A percentile compares a stretch with the other conserved stretches of the same genome.
Conservation (phyloP, 2,329 filamentous ascomycete genomes). For the Remersonia thermophila region DNA sequence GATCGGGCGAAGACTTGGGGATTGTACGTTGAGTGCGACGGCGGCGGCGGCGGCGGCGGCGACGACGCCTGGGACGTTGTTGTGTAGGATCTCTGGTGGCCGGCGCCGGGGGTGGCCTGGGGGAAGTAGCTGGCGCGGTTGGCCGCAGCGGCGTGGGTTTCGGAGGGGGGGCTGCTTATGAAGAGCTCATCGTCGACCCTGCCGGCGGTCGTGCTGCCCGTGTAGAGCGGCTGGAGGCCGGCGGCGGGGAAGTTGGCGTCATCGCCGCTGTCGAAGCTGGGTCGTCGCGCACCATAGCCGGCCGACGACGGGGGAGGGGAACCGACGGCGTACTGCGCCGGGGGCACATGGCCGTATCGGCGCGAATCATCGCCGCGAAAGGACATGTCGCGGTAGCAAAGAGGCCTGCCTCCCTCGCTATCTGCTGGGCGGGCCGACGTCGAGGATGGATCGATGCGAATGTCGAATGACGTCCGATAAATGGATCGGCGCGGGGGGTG, state of each 20-base stretch:
- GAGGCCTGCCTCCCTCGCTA: no score
- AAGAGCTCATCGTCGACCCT: constrained; percentile 50
- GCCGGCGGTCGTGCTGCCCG: constrained; percentile 15
- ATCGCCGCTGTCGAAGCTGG: constrained; percentile 68
- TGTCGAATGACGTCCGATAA: no score
- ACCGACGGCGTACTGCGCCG: constrained; percentile 49
- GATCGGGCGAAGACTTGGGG: constrained; percentile 52
- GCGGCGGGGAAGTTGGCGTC: constrained; percentile 41
- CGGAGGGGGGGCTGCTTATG: constrained; percentile 36
- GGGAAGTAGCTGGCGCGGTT: constrained; percentile 24
- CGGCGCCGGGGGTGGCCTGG: constrained; percentile 31
- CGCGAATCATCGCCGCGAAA: constrained; percentile 51
- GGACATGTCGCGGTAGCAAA: constrained; percentile 38
- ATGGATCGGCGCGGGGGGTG: no score
- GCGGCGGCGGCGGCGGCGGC: constrained; percentile 25
- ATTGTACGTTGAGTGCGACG: constrained; percentile 50
- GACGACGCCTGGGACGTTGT: constrained; percentile 25
- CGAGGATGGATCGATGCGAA: no score
- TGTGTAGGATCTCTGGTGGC: constrained; percentile 39
- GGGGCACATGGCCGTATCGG: constrained; percentile 54
- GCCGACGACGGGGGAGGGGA: constrained; percentile 24
- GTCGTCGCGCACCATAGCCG: constrained; percentile 37
- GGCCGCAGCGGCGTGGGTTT: constrained; percentile 11
- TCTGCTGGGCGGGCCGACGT: no score
- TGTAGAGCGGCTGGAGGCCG: constrained; percentile 22